Evolutionary conservation across 2,329 filamentous ascomycete species (phyloP), one percentile per base, ranked within the genome.

Genomic region (Fusarium succisae): DNA sequence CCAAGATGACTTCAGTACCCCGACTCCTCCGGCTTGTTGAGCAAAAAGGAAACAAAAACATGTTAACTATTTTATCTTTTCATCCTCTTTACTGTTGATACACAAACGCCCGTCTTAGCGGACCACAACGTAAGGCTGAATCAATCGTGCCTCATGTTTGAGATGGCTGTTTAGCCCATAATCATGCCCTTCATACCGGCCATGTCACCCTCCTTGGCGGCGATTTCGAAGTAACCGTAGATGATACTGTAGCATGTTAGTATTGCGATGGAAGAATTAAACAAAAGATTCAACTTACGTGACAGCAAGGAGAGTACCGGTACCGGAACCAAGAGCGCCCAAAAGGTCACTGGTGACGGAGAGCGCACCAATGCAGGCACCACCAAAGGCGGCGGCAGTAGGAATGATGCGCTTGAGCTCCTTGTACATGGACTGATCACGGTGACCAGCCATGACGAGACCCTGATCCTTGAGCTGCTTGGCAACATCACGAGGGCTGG

Each of bases 351-450:
- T 97, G 81, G 93, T 92, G 80, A 99, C 96, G 59, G 96, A 98
- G 75, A 99, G 91, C 78, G 94, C 96, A 88, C 96, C 96, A 87
- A 99, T 99, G 89, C 96, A 98, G 77, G 96, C 96, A 89, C 96
- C 96, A 85, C 97, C 96, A 78, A 99, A 99, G 80, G 97, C 96
- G 76, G 96, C 96, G 72, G 96, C 97, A 70, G 96, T 98, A 74
- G 96, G 97, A 76, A 99, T 99, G 80, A 99, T 96, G 81, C 96
- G 93, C 93, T 99, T 99, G 76, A 99, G 91, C 87, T 99, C 96
- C 90, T 97, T 97, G 91, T 99, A 99, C 96, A 99, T 99, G 89
- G 94, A 97, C 90, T 98, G 96, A 85, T 99, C 97, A 87, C 96
- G 94, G 89, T 99, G 96, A 82, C 96, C 96, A 81, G 96, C 96